Conservation (phyloP, 345 rosid species). For the Brassica napus region Da-Ae NC_063449.1:13050001-13050500, state of each 20-base stretch:
- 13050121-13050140: too few relatives aligned
- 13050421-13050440: slow-evolving; percentile 77
- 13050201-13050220: slow-evolving; percentile 17
- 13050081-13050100: too few relatives aligned
- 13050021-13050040: too few relatives aligned
- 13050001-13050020: too few relatives aligned
- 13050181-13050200: background rate
- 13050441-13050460: slow-evolving; percentile 74
- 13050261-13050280: background rate
- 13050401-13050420: slow-evolving; percentile 69
- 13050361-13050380: slow-evolving; percentile 26
- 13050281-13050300: background rate
- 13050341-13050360: slow-evolving; percentile 16
- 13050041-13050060: too few relatives aligned
- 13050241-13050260: background rate
- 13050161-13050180: background rate
- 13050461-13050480: slow-evolving; percentile 72
- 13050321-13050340: slow-evolving; percentile 13
- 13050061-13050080: too few relatives aligned
- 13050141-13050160: too few relatives aligned
- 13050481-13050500: slow-evolving; percentile 13
- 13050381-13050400: slow-evolving; percentile 50
- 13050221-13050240: slow-evolving; percentile 38
- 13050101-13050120: too few relatives aligned
- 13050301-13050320: slow-evolving; percentile 26